Evolutionary conservation across 2,329 filamentous ascomycete species (phyloP).

Genomic region (Tolypocladium inflatum): DNA sequence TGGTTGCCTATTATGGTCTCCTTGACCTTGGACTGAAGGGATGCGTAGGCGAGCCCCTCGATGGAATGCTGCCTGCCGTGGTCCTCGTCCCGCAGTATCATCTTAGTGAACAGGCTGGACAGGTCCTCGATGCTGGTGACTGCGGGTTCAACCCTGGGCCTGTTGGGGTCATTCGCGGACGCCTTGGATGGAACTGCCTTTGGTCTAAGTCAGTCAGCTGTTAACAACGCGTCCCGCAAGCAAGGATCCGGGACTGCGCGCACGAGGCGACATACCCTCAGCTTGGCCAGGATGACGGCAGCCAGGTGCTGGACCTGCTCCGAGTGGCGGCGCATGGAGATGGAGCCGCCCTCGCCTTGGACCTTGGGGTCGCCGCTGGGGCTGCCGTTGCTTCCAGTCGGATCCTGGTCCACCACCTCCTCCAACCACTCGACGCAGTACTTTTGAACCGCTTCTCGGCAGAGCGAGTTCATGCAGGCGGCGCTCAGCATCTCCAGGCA

Average conservation of each 20-base stretch:
- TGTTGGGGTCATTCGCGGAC: conserved; percentile 25
- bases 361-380: conserved; percentile 45
- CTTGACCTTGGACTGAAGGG: conserved; percentile 76
- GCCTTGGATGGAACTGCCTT: conserved; percentile 45
- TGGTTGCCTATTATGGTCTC: conserved; percentile 65
- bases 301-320: conserved; percentile 55
- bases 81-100: conserved; percentile 52
- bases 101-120: conserved; percentile 53
- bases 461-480: conserved; percentile 76
- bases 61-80: conserved; percentile 60
- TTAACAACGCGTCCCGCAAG: conserved; percentile 13
- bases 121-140: conserved; percentile 57
- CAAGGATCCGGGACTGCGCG: background rate
- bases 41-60: conserved; percentile 87
- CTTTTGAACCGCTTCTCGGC: conserved; percentile 74
- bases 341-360: conserved; percentile 50
- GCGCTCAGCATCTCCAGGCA: conserved; percentile 85
- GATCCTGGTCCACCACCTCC: conserved; percentile 67
- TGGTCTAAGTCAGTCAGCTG: conserved; percentile 39
- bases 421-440: conserved; percentile 83
- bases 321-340: conserved; percentile 51
- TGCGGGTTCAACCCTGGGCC: conserved; percentile 39
- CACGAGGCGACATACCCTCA: conserved; percentile 34
- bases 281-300: conserved; percentile 67
- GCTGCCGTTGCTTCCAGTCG: conserved; percentile 41